Base-by-base conservation (phyloP, 768 basidiomycete genomes). In the Clitopilus passeckerianus region DNA sequence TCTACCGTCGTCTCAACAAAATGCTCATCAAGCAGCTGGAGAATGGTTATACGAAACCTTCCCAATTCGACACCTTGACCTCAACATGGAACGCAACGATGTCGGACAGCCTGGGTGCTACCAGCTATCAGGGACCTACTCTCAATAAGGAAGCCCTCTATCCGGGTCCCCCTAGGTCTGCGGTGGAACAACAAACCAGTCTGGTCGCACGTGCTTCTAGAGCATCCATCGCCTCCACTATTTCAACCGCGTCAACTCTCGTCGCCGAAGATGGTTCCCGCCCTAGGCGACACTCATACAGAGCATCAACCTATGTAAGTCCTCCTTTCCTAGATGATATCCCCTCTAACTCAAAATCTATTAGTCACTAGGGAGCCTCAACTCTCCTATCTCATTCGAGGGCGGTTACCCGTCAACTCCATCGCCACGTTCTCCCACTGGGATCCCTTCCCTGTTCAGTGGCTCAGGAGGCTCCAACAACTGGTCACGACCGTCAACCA, bases 21-120 rank as follows among this genome's bases (percentile, higher is more conserved):
- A 63, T 60, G 7, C 65, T 71, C 1, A 64, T 68, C 66, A 56
- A 56, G 53, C 68, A 65, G 22, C 56, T 72, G 35, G 63, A 72
- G 34, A 60, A 64, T 1, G 68, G 67, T 9, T 70, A 70, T 59
- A 69, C 64, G 63, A 67, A 68, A 16, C 71, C 70, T 60, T 67
- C 68, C 14, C 71, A 72, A 59, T 70, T 66, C 43, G 69, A 69
- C 53, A 22, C 54, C 6, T 52, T 46, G 12, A 24, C 41, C 9
- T 54, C 57, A 33, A 60, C 22, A 56, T 58, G 14, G 58, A 61
- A 16, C 56, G 18, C 3, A 41, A 56, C 16, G 59, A 60, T 20
- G 3, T 46, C 16, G 14, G 34, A 41, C 55, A 54, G 53, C 33
- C 24, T 46, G 10, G 59, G 59, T 16, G 22, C 53, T 16, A 18